Evolutionary conservation across 169 alveolate genomes (phyloP), one percentile per base, ranked within the genome.

Genomic region (Eimeria tenella): DNA sequence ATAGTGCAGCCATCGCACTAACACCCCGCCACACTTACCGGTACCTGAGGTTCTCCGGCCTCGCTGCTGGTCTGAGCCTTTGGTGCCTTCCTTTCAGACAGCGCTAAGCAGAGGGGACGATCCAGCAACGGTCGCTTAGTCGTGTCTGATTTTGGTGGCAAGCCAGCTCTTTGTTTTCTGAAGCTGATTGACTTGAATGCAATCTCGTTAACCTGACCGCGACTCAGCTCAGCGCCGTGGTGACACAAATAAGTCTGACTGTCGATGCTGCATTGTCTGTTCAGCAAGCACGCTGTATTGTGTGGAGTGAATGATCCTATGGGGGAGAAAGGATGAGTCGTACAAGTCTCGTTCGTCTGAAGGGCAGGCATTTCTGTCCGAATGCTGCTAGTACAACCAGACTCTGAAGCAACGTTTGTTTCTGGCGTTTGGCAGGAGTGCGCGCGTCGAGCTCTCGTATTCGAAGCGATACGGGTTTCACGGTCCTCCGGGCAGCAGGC

Each of bases 331-430:
- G 68, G 88, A 79, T 79, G 88, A 79, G 0, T 56, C n/a, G 58
- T 73, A 5, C 19, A 10, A 79, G 88, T 79, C 88, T 79, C 70
- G 88, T 79, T 79, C 88, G 88, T 79, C 88, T 79, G 88, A 79
- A 15, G 88, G 70, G 70, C 88, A 10, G 88, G 17, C 4, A 50
- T 5, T 4, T 55, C 88, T 50, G 88, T 79, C 88, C 88, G 10
- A 50, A 25, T 79, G 88, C 88, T 79, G 88, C 88, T 19, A 79
- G 71, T 70, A 55, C n/a, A 79, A 79, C 88, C 88, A 79, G 88
- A 79, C 88, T 79, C 88, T 79, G 88, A 79, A 55, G 71, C 71
- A 79, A 52, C 88, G 10, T 8, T n/a, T 23, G 5, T 6, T 68
- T 23, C 31, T 19, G 49, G n/a, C 10, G n/a, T 23, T 9, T 68